Conservation (phyloP, 2,329 filamentous ascomycete genomes). For the Cercospora sp. region DNA sequence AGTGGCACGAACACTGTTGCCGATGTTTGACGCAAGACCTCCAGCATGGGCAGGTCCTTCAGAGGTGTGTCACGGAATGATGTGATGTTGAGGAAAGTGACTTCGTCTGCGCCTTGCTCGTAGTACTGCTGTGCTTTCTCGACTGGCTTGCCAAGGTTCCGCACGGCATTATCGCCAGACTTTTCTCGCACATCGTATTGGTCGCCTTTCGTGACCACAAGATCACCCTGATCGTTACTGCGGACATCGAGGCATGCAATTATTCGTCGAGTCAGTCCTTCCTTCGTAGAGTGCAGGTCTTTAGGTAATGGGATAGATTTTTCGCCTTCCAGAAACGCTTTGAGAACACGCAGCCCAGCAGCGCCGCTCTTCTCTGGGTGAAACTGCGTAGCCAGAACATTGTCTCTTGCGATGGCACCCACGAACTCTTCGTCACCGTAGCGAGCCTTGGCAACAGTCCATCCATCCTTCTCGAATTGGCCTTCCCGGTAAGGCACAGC, state of each 20-base stretch:
- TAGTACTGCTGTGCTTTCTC: constrained; percentile 94
- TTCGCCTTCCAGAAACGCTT: constrained; percentile 79
- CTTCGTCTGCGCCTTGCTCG: constrained; percentile 92
- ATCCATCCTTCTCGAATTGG: constrained; percentile 76
- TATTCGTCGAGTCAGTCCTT: constrained; percentile 85
- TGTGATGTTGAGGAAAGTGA: constrained; percentile 98
- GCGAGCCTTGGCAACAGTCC: constrained; percentile 85
- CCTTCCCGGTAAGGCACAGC: constrained; percentile 74
- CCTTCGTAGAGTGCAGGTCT: constrained; percentile 42
- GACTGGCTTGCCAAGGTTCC: constrained; percentile 95
- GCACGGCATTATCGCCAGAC: constrained; percentile 63
- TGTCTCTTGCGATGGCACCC: constrained; percentile 81
- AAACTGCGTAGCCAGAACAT: constrained; percentile 90
- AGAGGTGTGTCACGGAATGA: constrained; percentile 94
- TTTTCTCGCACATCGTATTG: constrained; percentile 98
- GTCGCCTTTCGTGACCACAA: constrained; percentile 97
- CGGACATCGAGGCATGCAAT: constrained; percentile 97
- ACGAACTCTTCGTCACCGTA: constrained; percentile 91
- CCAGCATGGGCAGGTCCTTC: constrained; percentile 91
- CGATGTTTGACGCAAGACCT: constrained; percentile 82
- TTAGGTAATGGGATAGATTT: constrained; percentile 57
- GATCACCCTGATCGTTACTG: constrained; percentile 87
- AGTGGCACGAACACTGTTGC: constrained; percentile 93
- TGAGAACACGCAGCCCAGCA: constrained; percentile 79
- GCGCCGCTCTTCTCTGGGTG: constrained; percentile 96